Conservation (phyloP, 768 basidiomycete species). For the Pholiota molesta region DNA sequence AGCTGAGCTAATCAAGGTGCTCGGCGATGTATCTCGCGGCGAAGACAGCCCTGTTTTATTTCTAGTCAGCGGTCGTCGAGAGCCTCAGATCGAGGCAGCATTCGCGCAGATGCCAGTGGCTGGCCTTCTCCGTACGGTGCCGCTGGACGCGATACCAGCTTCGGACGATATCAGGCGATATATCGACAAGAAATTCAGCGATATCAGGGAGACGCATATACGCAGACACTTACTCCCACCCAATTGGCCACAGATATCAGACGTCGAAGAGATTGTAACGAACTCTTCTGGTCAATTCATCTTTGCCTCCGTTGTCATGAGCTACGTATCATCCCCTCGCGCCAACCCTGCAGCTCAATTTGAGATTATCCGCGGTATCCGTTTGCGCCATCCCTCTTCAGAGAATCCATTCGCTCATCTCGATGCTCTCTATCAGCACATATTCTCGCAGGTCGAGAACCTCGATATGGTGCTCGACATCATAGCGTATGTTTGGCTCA, state of each 20-base stretch:
- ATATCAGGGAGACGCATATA: constrained; percentile 5
- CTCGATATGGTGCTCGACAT: not conserved
- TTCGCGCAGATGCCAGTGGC: not conserved
- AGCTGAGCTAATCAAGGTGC: too few species aligned
- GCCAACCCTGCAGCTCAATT: not conserved
- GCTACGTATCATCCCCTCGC: not conserved
- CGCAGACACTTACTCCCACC: not conserved
- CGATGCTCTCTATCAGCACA: not conserved
- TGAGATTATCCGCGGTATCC: too few species aligned
- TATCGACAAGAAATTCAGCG: not conserved
- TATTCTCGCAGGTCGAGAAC: not conserved
- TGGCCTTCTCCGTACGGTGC: not conserved
- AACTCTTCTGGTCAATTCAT: constrained; percentile 9
- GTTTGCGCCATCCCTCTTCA: too few species aligned
- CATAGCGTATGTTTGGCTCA: too few species aligned
- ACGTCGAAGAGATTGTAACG: not conserved
- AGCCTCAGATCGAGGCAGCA: not conserved
- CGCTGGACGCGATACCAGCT: not conserved
- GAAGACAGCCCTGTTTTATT: not conserved
- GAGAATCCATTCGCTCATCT: not conserved
- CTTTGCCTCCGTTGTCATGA: constrained; percentile 4
- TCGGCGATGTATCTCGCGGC: too few species aligned
- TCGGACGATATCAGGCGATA: constrained; percentile 5
- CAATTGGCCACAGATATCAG: not conserved
- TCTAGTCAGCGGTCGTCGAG: not conserved